Evolutionary conservation across 2,329 filamentous ascomycete species (phyloP).

Genomic region (Ophiostoma novo-ulmi): DNA sequence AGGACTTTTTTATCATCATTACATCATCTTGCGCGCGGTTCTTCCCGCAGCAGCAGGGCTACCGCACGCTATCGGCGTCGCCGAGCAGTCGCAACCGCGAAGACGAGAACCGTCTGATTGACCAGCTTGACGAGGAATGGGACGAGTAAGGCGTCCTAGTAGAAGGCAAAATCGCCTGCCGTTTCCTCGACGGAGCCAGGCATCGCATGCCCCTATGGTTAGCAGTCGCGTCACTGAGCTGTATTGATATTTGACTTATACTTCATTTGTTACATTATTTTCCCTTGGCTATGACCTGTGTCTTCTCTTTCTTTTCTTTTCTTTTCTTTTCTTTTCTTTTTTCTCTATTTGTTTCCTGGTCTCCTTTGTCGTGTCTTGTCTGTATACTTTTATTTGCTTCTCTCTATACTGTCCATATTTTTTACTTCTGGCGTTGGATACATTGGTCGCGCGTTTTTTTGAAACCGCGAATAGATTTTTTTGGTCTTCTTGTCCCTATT

Average conservation of each 20-base stretch:
- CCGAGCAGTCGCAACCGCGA: conserved; percentile 55
- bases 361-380: background rate
- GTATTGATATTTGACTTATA: background rate
- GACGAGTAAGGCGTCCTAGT: conserved; percentile 48
- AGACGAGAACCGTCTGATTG: conserved; percentile 89
- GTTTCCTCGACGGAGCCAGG: background rate
- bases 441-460: background rate
- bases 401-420: background rate
- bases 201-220: background rate
- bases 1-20: conserved; percentile 63
- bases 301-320: background rate
- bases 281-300: background rate
- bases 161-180: background rate
- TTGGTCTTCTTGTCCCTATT: background rate
- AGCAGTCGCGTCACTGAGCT: background rate
- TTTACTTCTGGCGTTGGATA: conserved; percentile 5
- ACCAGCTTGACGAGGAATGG: conserved; percentile 96
- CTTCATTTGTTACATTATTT: conserved; percentile 1
- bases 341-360: background rate
- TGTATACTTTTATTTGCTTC: background rate
- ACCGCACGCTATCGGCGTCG: conserved; percentile 57
- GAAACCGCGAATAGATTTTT: conserved; percentile 1
- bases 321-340: background rate
- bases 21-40: conserved; percentile 65
- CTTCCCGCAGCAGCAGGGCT: conserved; percentile 60